Percentiles rank a stretch among this genome's conserved stretches.
Conservation (phyloP, 2,329 filamentous ascomycete genomes). For the Colletotrichum destructivum region DNA sequence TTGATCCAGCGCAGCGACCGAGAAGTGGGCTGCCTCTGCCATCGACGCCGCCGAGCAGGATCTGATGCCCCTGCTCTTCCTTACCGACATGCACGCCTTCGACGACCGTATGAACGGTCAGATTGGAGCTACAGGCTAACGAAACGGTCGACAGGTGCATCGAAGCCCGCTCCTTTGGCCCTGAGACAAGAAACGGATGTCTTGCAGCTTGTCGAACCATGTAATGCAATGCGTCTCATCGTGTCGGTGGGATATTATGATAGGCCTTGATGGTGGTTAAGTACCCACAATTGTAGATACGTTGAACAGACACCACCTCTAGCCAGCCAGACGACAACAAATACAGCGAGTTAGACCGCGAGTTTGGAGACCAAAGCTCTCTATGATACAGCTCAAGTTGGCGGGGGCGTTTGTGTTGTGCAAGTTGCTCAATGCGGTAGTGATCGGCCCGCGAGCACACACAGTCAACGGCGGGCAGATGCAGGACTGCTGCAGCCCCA, state of each 20-base stretch:
- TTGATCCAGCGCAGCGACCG: no score
- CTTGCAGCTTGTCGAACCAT: conserved; percentile 15
- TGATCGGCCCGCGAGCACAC: conserved; percentile 28
- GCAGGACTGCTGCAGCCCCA: conserved; percentile 37
- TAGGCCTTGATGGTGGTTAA: conserved; percentile 13
- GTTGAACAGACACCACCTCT: conserved; percentile 7
- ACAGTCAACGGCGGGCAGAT: conserved; percentile 34
- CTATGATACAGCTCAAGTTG: conserved; percentile 35
- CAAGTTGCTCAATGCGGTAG: conserved; percentile 26
- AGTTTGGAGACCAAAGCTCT: conserved; percentile 14
- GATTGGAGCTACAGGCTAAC: conserved; percentile 10
- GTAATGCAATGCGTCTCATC: conserved; percentile 23
- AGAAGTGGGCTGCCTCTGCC: no score
- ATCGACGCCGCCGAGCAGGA: no score
- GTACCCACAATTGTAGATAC: conserved; percentile 23
- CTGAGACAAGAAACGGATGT: conserved; percentile 11
- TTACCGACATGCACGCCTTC: no score
- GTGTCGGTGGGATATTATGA: conserved; percentile 33
- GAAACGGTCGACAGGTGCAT: conserved; percentile 22
- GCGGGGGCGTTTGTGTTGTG: conserved; percentile 37
- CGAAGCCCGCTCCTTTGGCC: conserved; percentile 8
- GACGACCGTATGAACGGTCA: conserved; percentile 12
- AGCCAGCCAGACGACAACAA: background rate
- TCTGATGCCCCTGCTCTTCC: no score
- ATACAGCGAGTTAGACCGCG: conserved; percentile 10